Evolutionary conservation across 2,329 filamentous ascomycete species (phyloP).

Genomic region (Lachnellula hyalina): DNA sequence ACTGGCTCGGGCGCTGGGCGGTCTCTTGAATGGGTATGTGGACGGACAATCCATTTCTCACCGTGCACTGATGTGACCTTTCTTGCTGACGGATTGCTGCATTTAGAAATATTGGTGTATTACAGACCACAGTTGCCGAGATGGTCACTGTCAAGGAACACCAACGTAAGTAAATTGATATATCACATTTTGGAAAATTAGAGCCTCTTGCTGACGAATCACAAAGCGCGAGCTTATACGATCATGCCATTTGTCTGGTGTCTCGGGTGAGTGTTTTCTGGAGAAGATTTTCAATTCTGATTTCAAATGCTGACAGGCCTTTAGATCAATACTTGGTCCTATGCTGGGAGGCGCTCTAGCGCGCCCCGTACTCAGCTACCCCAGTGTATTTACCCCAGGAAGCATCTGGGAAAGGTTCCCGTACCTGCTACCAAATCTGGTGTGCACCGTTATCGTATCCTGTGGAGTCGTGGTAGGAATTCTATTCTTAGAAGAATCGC

Average conservation of each 20-base stretch:
- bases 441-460: constrained; percentile 74
- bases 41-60: background rate
- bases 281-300: background rate
- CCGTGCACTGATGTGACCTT: background rate
- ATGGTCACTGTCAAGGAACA: constrained; percentile 90
- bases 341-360: constrained; percentile 87
- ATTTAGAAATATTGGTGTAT: constrained; percentile 79
- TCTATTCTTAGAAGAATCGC: constrained; percentile 90
- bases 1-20: constrained; percentile 81
- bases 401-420: constrained; percentile 83
- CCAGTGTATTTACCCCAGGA: constrained; percentile 62
- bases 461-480: constrained; percentile 73
- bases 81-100: constrained; percentile 12
- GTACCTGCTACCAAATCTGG: constrained; percentile 87
- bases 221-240: constrained; percentile 78
- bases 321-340: constrained; percentile 82
- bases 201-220: constrained; percentile 29
- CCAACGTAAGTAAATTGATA: constrained; percentile 60
- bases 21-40: constrained; percentile 82
- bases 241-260: constrained; percentile 99
- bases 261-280: constrained; percentile 59
- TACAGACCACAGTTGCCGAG: constrained; percentile 93
- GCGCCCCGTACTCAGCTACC: constrained; percentile 78
- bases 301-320: background rate
- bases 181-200: constrained; percentile 18